Evolutionary conservation across 225 moss, liverwort and hornwort species (phyloP).

Genomic region (Lunularia cruciata): DNA sequence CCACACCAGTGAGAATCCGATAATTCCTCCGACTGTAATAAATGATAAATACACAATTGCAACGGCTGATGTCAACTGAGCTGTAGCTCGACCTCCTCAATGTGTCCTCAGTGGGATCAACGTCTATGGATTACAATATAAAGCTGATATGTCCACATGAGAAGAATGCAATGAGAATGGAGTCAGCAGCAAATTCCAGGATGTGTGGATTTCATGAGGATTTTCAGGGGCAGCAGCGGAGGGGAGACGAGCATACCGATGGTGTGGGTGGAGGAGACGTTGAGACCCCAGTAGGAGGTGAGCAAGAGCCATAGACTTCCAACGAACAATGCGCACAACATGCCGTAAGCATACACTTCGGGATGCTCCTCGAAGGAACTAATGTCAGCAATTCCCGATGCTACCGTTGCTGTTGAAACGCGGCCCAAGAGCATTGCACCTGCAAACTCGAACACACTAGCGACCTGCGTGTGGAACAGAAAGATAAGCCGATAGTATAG

Average conservation of each 20-base stretch:
- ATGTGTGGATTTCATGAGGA: not conserved
- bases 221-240: not conserved
- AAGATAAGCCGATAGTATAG: not conserved
- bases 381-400: conserved; percentile 61
- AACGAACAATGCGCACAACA: conserved; percentile 63
- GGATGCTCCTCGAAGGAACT: conserved; percentile 50
- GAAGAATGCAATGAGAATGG: no score
- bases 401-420: conserved; percentile 65
- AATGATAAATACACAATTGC: not conserved
- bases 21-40: conserved; percentile 56
- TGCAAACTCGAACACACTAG: conserved; percentile 61
- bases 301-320: conserved; percentile 64
- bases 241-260: conserved; percentile 47
- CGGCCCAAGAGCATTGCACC: conserved; percentile 68
- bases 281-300: conserved; percentile 64
- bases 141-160: no score
- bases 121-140: no score
- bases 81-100: not conserved
- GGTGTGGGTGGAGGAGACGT: conserved; percentile 57
- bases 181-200: not conserved
- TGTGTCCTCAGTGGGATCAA: no score
- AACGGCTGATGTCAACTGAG: not conserved
- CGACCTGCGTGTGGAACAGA: conserved; percentile 43
- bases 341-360: conserved; percentile 73
- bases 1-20: conserved; percentile 76